These are phyloP conservation scores for Marsdenia floribunda DNA, from an alignment of 257 asterid species.

Conservation along the genomic window DNA sequence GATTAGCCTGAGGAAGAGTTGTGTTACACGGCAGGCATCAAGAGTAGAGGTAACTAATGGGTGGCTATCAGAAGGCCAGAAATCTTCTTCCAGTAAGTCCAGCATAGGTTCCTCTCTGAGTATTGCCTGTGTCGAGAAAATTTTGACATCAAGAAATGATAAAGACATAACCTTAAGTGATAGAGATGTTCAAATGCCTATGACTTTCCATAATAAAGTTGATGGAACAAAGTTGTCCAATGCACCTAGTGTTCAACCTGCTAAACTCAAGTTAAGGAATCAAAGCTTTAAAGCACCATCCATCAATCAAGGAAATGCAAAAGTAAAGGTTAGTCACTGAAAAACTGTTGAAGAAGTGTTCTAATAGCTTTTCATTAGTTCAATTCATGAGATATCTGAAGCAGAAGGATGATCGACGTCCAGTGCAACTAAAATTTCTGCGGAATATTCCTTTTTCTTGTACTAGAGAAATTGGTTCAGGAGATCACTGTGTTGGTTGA, in stretches of 20 bases:
- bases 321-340: slow-evolving; percentile 23
- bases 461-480: not conserved
- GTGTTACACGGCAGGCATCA: slow-evolving; percentile 40
- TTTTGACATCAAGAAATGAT: slow-evolving; percentile 7
- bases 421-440: not conserved
- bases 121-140: slow-evolving; percentile 13
- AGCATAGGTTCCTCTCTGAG: slow-evolving; percentile 34
- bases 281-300: slow-evolving; percentile 8
- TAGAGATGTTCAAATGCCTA: slow-evolving; percentile 14
- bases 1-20: slow-evolving; percentile 36
- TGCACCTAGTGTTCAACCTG: slow-evolving; percentile 16
- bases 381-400: not conserved
- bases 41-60: slow-evolving; percentile 26
- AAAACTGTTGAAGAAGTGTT: not conserved
- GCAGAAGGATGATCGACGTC: not conserved
- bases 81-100: slow-evolving; percentile 35
- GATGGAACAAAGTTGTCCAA: slow-evolving; percentile 8
- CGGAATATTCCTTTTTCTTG: not conserved
- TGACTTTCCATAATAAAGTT: slow-evolving; percentile 11
- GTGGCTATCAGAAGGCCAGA: slow-evolving; percentile 27
- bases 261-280: slow-evolving; percentile 9
- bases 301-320: slow-evolving; percentile 13
- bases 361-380: slow-evolving; percentile 5
- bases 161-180: slow-evolving; percentile 28
- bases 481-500: not conserved